Conservation (phyloP, 2,329 filamentous ascomycete genomes). For the Chrysoporthe austroafricana region DNA sequence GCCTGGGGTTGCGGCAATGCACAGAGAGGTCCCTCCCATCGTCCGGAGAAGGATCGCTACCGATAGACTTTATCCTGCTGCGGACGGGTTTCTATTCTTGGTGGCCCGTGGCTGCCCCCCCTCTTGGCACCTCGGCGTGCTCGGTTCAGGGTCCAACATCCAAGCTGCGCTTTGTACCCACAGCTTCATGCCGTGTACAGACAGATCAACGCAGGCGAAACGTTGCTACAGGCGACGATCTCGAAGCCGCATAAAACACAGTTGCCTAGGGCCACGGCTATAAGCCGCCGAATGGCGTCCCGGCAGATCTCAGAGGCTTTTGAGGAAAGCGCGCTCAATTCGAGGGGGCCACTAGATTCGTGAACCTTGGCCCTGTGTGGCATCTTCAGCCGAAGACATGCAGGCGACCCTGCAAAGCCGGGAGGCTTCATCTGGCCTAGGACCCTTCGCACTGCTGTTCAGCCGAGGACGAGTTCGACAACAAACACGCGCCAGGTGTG, state of each 20-base stretch:
- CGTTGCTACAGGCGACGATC: not conserved
- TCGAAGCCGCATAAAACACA: not conserved
- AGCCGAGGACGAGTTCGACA: conserved; percentile 5
- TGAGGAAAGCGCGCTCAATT: not conserved
- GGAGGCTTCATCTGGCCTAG: conserved; percentile 3
- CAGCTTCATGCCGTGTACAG: not conserved
- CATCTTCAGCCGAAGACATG: not conserved
- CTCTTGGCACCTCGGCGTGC: not conserved
- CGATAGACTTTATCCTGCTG: conserved; percentile 2
- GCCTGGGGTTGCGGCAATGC: conserved; percentile 2
- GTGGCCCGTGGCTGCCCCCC: not conserved
- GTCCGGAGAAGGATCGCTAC: conserved; percentile 2
- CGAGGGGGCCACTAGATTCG: not conserved
- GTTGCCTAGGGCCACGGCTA: not conserved
- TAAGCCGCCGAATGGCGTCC: not conserved
- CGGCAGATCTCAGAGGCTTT: not conserved
- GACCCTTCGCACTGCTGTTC: not conserved
- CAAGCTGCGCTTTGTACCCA: not conserved
- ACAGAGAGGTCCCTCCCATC: not conserved
- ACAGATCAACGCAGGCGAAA: not conserved
- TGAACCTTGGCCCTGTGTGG: not conserved
- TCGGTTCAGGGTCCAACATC: not conserved
- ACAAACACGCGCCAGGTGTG: not conserved
- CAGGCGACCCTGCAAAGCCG: not conserved
- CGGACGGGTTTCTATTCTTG: conserved; percentile 13